Evolutionary conservation across 345 rosid species (phyloP).

Genomic region (Pistacia integerrima): DNA sequence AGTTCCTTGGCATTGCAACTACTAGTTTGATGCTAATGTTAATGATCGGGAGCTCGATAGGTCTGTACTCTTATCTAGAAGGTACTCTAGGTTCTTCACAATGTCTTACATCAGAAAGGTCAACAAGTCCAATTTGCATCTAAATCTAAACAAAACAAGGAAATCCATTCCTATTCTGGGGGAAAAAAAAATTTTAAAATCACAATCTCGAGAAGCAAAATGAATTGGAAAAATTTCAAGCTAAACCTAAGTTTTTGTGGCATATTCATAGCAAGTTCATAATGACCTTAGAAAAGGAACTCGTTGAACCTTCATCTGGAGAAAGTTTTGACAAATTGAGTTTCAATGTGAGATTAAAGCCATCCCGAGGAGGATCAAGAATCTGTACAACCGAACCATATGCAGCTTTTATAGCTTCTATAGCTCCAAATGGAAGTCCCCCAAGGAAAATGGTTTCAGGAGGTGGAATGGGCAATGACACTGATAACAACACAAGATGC

Average conservation of each 20-base stretch:
- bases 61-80: background rate
- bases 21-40: background rate
- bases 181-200: background rate
- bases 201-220: background rate
- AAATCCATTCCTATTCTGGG: background rate
- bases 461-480: slow-evolving; percentile 87
- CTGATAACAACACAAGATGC: slow-evolving; percentile 65
- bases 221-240: slow-evolving; percentile 3
- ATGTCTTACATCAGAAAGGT: background rate
- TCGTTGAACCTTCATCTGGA: slow-evolving; percentile 77
- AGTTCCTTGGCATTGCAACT: background rate
- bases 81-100: background rate
- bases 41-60: background rate
- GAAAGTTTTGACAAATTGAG: slow-evolving; percentile 87
- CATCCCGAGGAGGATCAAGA: slow-evolving; percentile 98
- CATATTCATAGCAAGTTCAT: slow-evolving; percentile 35
- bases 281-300: slow-evolving; percentile 54
- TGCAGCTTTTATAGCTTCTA: slow-evolving; percentile 88
- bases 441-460: slow-evolving; percentile 72
- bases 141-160: background rate
- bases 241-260: slow-evolving; percentile 16
- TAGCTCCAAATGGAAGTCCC: slow-evolving; percentile 93
- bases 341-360: slow-evolving; percentile 89
- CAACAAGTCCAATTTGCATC: background rate
- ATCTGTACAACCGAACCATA: slow-evolving; percentile 82